Conservation (phyloP, 495 filamentous ascomycete genomes). For the Neurospora sublineolata region DNA sequence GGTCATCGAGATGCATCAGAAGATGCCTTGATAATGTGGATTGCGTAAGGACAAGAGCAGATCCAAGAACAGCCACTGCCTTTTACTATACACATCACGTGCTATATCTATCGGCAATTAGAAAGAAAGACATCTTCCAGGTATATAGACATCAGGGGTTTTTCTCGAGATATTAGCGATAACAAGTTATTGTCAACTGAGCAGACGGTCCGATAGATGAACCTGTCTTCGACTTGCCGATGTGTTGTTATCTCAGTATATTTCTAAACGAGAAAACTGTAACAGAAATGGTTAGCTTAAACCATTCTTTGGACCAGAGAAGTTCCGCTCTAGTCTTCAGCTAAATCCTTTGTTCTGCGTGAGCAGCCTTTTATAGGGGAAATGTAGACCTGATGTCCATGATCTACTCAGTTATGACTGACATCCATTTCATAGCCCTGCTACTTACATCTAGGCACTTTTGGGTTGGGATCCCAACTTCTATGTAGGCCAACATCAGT, state of each 20-base stretch:
- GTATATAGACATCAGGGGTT: not conserved
- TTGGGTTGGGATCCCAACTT: not conserved
- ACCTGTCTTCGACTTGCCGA: no score
- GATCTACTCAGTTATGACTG: not conserved
- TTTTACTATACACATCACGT: no score
- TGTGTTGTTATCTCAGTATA: no score
- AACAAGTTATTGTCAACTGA: not conserved
- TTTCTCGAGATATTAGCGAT: no score
- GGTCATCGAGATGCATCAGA: no score
- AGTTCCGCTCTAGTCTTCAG: not conserved
- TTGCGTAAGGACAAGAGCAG: no score
- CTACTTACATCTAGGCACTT: not conserved
- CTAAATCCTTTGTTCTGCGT: not conserved
- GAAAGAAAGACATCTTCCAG: not conserved
- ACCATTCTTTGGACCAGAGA: not conserved
- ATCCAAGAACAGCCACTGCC: not conserved
- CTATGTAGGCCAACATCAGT: not conserved
- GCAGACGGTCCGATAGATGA: not conserved
- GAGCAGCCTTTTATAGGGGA: not conserved
- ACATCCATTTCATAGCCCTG: not conserved
- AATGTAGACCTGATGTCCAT: not conserved
- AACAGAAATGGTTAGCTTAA: not conserved
- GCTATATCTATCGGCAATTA: not conserved
- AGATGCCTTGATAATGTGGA: no score
- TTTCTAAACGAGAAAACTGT: not conserved